phyloP scores from a whole-genome alignment of 176 grass and related monocot genomes.

The Aegilops speltoides region DNA sequence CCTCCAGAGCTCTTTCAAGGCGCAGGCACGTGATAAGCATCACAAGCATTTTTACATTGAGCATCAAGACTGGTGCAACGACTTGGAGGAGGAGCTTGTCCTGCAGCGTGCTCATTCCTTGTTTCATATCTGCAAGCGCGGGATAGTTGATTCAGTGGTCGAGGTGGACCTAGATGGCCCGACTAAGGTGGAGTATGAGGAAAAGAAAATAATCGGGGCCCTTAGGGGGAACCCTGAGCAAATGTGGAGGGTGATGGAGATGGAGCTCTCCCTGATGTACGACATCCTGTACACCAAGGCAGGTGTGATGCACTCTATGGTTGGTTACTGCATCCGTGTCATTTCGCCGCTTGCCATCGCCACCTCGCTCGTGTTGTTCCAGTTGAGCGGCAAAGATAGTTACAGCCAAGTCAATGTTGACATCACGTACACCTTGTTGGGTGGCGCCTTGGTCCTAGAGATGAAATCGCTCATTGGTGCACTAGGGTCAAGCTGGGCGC shows the following conservation, averaged over 20 bases:
- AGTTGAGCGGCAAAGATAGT: neutral
- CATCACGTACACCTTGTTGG: conserved; percentile 41
- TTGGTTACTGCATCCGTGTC: conserved; percentile 24
- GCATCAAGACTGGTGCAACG: neutral
- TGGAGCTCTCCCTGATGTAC: conserved; percentile 36
- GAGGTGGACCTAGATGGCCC: neutral
- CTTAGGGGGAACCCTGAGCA: neutral
- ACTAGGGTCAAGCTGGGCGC: neutral
- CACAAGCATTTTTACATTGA: neutral
- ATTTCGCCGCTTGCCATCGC: neutral
- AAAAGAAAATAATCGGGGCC: neutral
- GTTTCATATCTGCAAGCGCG: conserved; percentile 33
- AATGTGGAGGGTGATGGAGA: neutral
- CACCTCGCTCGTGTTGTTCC: neutral
- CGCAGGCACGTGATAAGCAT: neutral
- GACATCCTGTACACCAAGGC: conserved; percentile 53
- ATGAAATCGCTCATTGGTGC: neutral
- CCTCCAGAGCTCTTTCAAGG: conserved; percentile 19
- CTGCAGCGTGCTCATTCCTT: conserved; percentile 5
- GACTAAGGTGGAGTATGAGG: neutral
- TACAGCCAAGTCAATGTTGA: neutral
- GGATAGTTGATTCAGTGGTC: neutral
- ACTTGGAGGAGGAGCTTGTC: neutral
- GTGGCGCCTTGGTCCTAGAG: conserved; percentile 10
- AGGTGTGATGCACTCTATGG: neutral